Conservation (phyloP, 2,329 filamentous ascomycete genomes). For the Paraconiothyrium brasiliense region DNA sequence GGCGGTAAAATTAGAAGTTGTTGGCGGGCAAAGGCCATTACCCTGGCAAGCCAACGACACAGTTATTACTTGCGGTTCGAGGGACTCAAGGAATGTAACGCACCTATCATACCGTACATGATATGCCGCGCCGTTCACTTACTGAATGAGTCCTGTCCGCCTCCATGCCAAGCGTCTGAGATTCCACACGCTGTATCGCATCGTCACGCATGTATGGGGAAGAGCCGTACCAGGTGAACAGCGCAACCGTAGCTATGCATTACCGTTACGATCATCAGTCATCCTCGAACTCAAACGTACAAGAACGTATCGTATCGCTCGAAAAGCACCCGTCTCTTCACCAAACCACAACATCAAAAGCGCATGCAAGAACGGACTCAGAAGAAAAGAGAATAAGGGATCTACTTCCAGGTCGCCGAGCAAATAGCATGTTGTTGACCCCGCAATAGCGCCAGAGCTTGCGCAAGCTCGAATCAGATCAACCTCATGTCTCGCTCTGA, state of each 20-base stretch:
- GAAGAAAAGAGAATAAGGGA: constrained; percentile 36
- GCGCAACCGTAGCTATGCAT: constrained; percentile 1
- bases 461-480: constrained; percentile 18
- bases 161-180: too few relatives aligned
- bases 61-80: too few relatives aligned
- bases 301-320: neutral
- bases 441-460: constrained; percentile 23
- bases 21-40: too few relatives aligned
- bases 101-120: too few relatives aligned
- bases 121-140: too few relatives aligned
- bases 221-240: neutral
- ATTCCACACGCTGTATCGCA: too few relatives aligned
- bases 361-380: constrained; percentile 20
- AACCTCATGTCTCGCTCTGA: constrained; percentile 8
- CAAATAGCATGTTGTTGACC: constrained; percentile 32
- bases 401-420: constrained; percentile 32
- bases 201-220: neutral
- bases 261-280: neutral
- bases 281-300: constrained; percentile 2
- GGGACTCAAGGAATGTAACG: too few relatives aligned
- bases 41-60: too few relatives aligned
- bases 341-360: constrained; percentile 16
- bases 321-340: constrained; percentile 6
- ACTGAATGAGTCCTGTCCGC: too few relatives aligned
- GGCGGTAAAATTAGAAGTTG: too few relatives aligned